Base-by-base conservation (phyloP, 805 yeast genomes). In the Jamesozyma piceae region DNA sequence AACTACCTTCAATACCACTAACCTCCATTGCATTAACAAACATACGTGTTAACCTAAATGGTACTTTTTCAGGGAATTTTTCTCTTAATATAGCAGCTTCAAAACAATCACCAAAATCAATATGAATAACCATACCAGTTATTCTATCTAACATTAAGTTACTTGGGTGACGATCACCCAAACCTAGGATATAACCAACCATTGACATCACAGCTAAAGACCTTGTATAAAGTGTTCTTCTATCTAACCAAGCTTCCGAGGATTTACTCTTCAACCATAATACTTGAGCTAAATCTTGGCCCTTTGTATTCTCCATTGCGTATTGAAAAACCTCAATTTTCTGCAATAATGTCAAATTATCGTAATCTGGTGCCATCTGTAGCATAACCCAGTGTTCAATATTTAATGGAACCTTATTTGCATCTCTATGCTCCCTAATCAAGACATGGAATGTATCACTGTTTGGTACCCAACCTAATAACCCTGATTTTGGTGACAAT, bases 11-110 rank as follows among this genome's bases (percentile, higher is more conserved):
- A 47, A 92, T 88, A 6, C 97, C 97, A 65, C 95, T 84, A 3
- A 92, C 97, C 61, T 92, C 98, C 96, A 92, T 90, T 0, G 97
- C 98, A 62, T 88, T 88, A 27, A 94, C 88, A 49, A 92, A 72
- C 98, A 90, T 90, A 62, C 97, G 72, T 0, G 98, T 90, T 46
- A 90, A 72, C 62, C 98, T 74, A 69, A 90, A 90, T 9, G 98
- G 98, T 24, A 90, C 97, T 62, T 90, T 90, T 57, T 90, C 98
- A 0, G 98, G 98, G 63, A 84, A 92, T 60, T 90, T 92, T 52
- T 90, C 97, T 51, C 98, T 76, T 47, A 92, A 66, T 39, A 90
- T 88, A 0, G 98, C 97, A 3, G 97, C 96, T 60, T 90, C 98
- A 56, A 90, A 90, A 73, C 98, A 90, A 62, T 90, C 98, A 50